Base-by-base conservation (phyloP, 2,329 filamentous ascomycete genomes). In the Fusarium pseudocircinatum region DNA sequence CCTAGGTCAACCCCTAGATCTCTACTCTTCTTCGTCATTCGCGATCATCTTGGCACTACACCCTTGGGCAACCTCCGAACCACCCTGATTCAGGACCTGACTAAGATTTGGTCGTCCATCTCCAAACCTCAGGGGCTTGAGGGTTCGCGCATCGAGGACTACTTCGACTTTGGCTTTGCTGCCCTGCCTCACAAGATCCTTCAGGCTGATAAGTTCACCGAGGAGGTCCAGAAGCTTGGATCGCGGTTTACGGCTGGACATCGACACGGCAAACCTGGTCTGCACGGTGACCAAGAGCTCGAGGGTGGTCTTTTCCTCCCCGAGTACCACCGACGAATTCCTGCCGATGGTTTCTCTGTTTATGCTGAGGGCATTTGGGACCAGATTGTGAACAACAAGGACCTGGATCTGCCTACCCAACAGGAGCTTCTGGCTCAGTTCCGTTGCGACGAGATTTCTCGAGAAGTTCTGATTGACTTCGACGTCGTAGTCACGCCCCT, bases 381-480 rank as follows among this genome's bases (percentile, higher is more conserved):
- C 78, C 96, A 98, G 83, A 99, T 99, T 80, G 95, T 97, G 77
- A 93, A 96, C 86, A 99, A 99, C 87, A 99, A 99, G 83, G 96
- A 99, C 79, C 87, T 99, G 61, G 96, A 99, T 83, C 84, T 99
- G 67, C 96, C 96, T 7, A 98, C 96, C 0, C 96, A 99, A 81
- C 96, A 99, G 83, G 96, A 99, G 82, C 88, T 99, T 50, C 88
- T 99, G 60, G 96, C 96, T 16, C 96, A 99, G 82, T 99, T 98
- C 85, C 91, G 96, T 75, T 99, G 96, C 82, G 96, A 99, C 81
- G 96, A 99, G 83, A 99, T 99, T 66, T 90, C 95, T 43, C 89
- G 95, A 72, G 96, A 98, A 80, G 96, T 97, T 18, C 87, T 97
- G 64, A 84, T 95, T 46, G 88, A 86, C 5, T 99, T 99, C 77